Evolutionary conservation across 2,329 filamentous ascomycete species (phyloP).

Genomic region (Moelleriella libera): DNA sequence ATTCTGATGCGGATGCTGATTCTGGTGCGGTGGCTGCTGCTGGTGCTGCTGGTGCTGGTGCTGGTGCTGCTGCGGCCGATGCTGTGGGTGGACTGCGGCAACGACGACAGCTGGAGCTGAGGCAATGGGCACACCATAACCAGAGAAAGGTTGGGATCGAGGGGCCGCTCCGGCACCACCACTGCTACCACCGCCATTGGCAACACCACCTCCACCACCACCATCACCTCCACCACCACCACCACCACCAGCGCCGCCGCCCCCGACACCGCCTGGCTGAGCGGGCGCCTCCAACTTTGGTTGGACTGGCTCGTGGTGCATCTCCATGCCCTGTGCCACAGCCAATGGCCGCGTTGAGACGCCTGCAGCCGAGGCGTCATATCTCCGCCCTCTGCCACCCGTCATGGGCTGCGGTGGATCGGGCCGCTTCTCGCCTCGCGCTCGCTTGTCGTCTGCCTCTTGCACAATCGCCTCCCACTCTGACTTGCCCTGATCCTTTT

Average conservation of each 20-base stretch:
- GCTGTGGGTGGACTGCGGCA: neutral
- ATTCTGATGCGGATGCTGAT: conserved; percentile 12
- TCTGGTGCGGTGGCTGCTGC: neutral
- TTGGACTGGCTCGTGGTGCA: conserved; percentile 27
- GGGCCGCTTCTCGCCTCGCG: conserved; percentile 43
- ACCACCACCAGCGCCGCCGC: neutral
- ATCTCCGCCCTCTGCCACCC: conserved; percentile 34
- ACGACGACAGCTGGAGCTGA: conserved; percentile 16
- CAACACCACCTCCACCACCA: neutral
- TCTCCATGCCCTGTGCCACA: conserved; percentile 29
- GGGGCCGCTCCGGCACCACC: conserved; percentile 8
- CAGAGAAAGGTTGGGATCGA: conserved; percentile 23
- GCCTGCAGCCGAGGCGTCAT: conserved; percentile 21
- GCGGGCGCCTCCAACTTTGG: conserved; percentile 28
- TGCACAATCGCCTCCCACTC: conserved; percentile 47
- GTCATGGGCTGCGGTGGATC: conserved; percentile 43
- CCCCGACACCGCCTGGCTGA: conserved; percentile 5
- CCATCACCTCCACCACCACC: neutral
- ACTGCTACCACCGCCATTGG: neutral
- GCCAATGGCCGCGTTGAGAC: conserved; percentile 26
- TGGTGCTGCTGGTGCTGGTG: conserved; percentile 12
- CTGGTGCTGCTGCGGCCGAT: neutral
- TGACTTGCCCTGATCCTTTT: conserved; percentile 42
- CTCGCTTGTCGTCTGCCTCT: conserved; percentile 43
- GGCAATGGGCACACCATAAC: conserved; percentile 32